These are phyloP conservation scores for Mortierella sp. DNA, from an alignment of 371 early-diverging fungal genomes.

Conservation along the genomic window DNA sequence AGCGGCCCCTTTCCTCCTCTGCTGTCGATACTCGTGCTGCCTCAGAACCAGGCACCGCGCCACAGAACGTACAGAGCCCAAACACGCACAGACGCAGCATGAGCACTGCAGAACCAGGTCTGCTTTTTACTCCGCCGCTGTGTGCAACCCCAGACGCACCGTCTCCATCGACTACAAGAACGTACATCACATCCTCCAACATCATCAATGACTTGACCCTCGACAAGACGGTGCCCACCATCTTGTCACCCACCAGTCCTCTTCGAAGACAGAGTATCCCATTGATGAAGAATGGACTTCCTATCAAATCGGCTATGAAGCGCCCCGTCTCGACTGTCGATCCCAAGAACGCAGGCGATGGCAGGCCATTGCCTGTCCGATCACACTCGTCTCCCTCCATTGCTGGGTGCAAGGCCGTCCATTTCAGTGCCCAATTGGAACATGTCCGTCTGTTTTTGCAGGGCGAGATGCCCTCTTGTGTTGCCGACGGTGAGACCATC, in stretches of 20 bases:
- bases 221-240: background rate
- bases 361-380: conserved; percentile 16
- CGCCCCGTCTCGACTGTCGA: conserved; percentile 3
- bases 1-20: conserved; percentile 3
- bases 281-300: conserved; percentile 38
- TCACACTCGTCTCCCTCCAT: conserved; percentile 30
- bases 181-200: background rate
- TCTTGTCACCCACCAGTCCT: conserved; percentile 5
- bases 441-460: conserved; percentile 69
- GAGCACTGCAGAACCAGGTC: conserved; percentile 8
- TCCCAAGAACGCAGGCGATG: background rate
- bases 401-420: conserved; percentile 62
- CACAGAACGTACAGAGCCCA: conserved; percentile 35
- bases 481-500: conserved; percentile 58
- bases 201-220: conserved; percentile 1
- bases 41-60: conserved; percentile 25
- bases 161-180: background rate
- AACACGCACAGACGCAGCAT: conserved; percentile 25
- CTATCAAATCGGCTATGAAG: conserved; percentile 41
- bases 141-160: conserved; percentile 2
- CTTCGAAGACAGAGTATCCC: conserved; percentile 16
- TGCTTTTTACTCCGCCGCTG: conserved; percentile 10
- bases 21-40: conserved; percentile 1
- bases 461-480: conserved; percentile 67
- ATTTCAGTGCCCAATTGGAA: conserved; percentile 70